Base-by-base conservation (phyloP, 441 rosid genomes). In the Hypseocharis bilobata region DNA sequence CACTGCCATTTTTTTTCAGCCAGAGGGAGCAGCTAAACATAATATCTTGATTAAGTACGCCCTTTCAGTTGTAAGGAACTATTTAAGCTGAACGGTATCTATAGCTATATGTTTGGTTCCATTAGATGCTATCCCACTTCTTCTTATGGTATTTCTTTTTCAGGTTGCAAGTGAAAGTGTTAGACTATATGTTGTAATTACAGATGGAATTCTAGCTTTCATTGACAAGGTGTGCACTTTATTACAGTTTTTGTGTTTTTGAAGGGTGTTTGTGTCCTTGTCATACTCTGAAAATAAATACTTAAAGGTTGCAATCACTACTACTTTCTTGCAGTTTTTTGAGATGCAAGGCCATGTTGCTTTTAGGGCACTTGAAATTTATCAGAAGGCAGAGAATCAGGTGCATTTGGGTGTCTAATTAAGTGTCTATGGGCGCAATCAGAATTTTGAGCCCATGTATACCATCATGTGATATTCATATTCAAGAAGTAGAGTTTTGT, bases 301-400 rank as follows among this genome's bases (percentile, higher is more conserved):
- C 38, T 22, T 2, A 6, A n/a, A 40, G 28, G 32, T 62, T 42
- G 19, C 8, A 13, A 63, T 30, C 56, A 27, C 23, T 20, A 13
- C 11, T 6, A 13, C 60, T 23, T 61, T 44, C 7, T 55, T n/a
- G 11, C 81, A 85, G 86, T 79, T 70, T 56, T 83, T 79, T 60
- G 82, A 76, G 69, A 85, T 85, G 87, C 79, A 70, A 65, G 76
- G 70, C 19, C 63, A 65, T 26, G 78, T 81, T 75, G 85, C 86
- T 62, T 22, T 67, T 28, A 81, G 63, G 62, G 77, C 85, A 14
- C 72, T 83, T 22, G 81, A 83, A 11, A 83, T 85, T 26, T 85
- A 82, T 70, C 63, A 67, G 72, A 80, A 67, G 72, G 76, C 86
- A n/a, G 71, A 70, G n/a, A 47, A 36, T 60, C 87, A 85, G 84